A percentile compares a stretch with the other conserved stretches of the same genome.
These are phyloP conservation scores for Auriscalpium vulgare DNA, from an alignment of 768 basidiomycete genomes.

Conservation along the genomic window DNA sequence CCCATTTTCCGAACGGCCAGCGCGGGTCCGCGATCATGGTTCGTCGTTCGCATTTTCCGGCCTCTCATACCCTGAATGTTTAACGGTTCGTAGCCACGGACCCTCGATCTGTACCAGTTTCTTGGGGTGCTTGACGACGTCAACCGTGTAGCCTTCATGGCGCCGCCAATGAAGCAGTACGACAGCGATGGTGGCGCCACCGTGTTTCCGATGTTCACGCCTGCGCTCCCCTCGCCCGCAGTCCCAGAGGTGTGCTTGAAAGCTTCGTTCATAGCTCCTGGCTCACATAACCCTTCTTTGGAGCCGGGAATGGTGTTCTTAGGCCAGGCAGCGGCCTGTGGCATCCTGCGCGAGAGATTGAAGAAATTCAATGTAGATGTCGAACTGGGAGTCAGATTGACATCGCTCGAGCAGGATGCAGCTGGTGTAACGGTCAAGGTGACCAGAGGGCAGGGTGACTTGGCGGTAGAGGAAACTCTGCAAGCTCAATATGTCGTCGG, in stretches of 20 bases:
- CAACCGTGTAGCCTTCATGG: neutral
- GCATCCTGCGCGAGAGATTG: neutral
- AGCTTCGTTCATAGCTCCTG: too few relatives aligned
- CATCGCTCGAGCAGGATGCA: neutral
- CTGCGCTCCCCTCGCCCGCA: neutral
- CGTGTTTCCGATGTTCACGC: too few relatives aligned
- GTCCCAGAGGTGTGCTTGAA: neutral
- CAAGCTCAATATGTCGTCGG: slow-evolving; percentile 1
- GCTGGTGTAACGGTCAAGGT: neutral
- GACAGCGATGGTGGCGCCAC: neutral
- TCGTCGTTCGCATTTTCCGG: neutral
- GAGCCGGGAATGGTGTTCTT: neutral
- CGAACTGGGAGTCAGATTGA: neutral
- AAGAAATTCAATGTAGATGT: neutral
- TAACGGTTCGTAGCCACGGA: neutral
- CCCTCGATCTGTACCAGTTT: slow-evolving; percentile 1
- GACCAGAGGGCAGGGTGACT: too few relatives aligned
- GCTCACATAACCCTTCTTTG: neutral
- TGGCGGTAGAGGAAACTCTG: neutral
- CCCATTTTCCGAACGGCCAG: neutral
- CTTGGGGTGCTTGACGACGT: neutral
- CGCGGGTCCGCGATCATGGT: slow-evolving; percentile 4
- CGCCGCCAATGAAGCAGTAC: neutral
- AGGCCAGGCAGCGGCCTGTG: neutral
- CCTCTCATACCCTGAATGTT: neutral